phyloP scores from a whole-genome alignment of 2,329 filamentous ascomycete genomes.

The Stemphylium lycopersici region DNA sequence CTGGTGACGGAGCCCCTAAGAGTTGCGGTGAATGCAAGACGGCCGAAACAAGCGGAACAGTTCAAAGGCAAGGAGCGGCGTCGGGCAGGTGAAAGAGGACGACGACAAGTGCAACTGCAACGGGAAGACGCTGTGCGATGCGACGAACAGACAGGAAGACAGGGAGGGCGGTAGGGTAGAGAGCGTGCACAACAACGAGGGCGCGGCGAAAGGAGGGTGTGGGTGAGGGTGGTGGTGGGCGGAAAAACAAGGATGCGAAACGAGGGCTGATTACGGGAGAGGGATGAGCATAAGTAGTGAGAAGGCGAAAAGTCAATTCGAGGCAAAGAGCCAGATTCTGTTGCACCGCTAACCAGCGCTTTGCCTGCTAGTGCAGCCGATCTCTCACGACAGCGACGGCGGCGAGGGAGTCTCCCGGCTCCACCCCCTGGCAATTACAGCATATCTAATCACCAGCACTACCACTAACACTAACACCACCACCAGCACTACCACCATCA shows the following conservation, averaged over 20 bases:
- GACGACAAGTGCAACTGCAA: neutral
- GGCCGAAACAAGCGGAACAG: conserved; percentile 3
- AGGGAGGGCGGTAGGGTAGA: neutral
- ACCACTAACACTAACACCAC: neutral
- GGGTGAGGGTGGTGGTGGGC: neutral
- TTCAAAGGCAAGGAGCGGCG: conserved; percentile 1
- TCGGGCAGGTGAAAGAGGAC: neutral
- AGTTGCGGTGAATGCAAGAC: conserved; percentile 7
- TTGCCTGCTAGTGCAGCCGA: conserved; percentile 12
- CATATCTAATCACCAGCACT: neutral
- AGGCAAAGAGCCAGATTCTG: conserved; percentile 12
- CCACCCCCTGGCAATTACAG: conserved; percentile 10
- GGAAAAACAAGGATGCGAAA: conserved; percentile 11
- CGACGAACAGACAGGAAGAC: neutral
- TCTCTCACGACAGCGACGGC: conserved; percentile 3
- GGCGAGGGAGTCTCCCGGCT: conserved; percentile 14
- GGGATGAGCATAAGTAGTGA: conserved; percentile 8
- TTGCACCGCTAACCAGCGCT: conserved; percentile 9
- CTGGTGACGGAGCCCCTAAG: conserved; percentile 12
- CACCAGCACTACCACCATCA: neutral
- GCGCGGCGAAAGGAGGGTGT: conserved; percentile 10
- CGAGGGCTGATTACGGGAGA: conserved; percentile 11
- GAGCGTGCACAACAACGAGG: conserved; percentile 18
- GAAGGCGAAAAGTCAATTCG: conserved; percentile 4
- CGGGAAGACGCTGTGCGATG: conserved; percentile 1